Base-by-base conservation (phyloP, 164 flowering plant species). In the Platanus orientalis region DNA sequence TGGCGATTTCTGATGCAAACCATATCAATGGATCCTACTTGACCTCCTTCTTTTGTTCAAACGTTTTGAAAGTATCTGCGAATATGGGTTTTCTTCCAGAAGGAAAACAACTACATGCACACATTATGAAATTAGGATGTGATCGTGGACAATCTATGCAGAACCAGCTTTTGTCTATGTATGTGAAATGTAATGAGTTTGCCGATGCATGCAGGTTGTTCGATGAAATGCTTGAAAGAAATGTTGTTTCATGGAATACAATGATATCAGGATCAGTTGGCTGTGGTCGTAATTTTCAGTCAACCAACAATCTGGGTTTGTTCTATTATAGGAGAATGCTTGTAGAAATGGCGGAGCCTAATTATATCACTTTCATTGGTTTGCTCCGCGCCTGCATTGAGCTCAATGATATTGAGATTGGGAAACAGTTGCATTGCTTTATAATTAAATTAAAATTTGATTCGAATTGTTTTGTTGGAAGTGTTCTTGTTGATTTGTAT, bases 231-330 rank as follows among this genome's bases (percentile, higher is more conserved):
- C 71, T 62, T 21, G 60, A 20, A 7, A 70, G 83, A 74, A 80
- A 79, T 63, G 72, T 80, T 25, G 80, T 85, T 16, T 64, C 85
- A 0, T 90, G 92, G 86, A 81, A 88, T 68, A 78, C 73, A 10
- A 48, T 83, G 58, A 84, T 83, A 9, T 71, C 77, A 62, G 88
- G 82, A 29, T 62, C 58, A 23, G 42, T 59, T n/a, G 28, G 65
- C 16, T 40, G 49, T 40, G 59, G 59, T 7, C 3, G 67, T 28
- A 13, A 55, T 54, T n/a, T 57, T 2, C 40, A 7, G n/a, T 52
- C 34, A 10, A 53, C 26, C 50, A 26, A 61, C 5, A 28, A 51
- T 30, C 26, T 71, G 75, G 77, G 78, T 24, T 54, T 82, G 68
- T 60, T 54, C 16, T 87, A 69, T 67, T 80, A 86, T 59, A 79